Evolutionary conservation across 371 early-diverging fungal species (phyloP).

Genomic region (Actinomucor elegans): DNA sequence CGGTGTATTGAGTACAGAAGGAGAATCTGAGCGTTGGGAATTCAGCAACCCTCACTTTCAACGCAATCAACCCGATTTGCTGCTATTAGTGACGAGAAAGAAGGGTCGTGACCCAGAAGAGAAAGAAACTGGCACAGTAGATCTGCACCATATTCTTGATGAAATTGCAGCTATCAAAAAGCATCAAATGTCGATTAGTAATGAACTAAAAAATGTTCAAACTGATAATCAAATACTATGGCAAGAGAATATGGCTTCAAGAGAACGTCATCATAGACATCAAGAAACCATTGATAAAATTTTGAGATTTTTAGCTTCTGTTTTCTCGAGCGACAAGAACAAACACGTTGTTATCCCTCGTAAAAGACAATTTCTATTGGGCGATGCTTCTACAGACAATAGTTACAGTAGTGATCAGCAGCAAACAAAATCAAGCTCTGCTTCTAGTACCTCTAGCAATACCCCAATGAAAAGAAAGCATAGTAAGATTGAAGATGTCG

Average conservation of each 20-base stretch:
- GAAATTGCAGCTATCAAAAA: slow-evolving; percentile 89
- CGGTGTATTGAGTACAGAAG: slow-evolving; percentile 66
- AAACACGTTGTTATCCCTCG: slow-evolving; percentile 57
- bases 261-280: slow-evolving; percentile 81
- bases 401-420: no score
- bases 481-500: slow-evolving; percentile 28
- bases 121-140: slow-evolving; percentile 51
- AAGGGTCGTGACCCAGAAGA: slow-evolving; percentile 54
- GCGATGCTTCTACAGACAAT: slow-evolving; percentile 30
- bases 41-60: slow-evolving; percentile 60
- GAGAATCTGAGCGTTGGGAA: slow-evolving; percentile 66
- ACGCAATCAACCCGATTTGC: slow-evolving; percentile 56
- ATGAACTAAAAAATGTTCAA: slow-evolving; percentile 85
- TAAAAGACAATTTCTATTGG: slow-evolving; percentile 49
- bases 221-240: slow-evolving; percentile 88
- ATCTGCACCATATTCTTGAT: slow-evolving; percentile 64
- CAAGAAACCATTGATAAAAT: slow-evolving; percentile 93
- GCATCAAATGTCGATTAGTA: slow-evolving; percentile 86
- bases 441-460: neutral
- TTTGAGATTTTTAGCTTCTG: slow-evolving; percentile 74
- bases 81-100: slow-evolving; percentile 57
- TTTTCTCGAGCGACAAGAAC: slow-evolving; percentile 68
- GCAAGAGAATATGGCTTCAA: slow-evolving; percentile 76
- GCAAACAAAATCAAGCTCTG: no score
- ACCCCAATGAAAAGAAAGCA: slow-evolving; percentile 18